Evolutionary conservation across 2,329 filamentous ascomycete species (phyloP).

Genomic region (Neurospora sp.): DNA sequence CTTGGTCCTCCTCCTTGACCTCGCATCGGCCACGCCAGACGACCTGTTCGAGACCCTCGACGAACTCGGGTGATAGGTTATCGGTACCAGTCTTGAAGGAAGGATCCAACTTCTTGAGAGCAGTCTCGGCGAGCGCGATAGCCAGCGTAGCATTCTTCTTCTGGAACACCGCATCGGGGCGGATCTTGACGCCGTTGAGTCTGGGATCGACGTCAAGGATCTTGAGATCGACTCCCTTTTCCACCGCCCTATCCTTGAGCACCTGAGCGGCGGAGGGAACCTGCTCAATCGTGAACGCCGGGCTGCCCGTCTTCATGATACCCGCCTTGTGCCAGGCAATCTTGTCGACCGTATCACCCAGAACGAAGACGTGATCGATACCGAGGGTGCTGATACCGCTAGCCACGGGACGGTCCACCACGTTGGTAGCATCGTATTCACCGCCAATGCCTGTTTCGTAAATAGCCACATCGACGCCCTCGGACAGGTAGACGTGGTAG

Average conservation of each 20-base stretch:
- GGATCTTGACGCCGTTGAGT: slow-evolving; percentile 36
- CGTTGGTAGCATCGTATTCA: slow-evolving; percentile 59
- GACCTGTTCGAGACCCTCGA: slow-evolving; percentile 63
- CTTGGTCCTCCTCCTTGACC: slow-evolving; percentile 39
- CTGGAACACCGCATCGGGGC: slow-evolving; percentile 47
- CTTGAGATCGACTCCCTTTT: slow-evolving; percentile 39
- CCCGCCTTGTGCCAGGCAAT: slow-evolving; percentile 70
- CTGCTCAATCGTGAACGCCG: slow-evolving; percentile 50
- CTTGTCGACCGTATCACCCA: slow-evolving; percentile 53
- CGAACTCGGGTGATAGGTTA: slow-evolving; percentile 52
- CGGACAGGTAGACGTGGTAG: slow-evolving; percentile 55
- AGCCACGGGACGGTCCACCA: slow-evolving; percentile 47
- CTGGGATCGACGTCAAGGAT: slow-evolving; percentile 38
- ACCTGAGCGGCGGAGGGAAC: slow-evolving; percentile 38
- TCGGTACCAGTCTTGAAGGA: slow-evolving; percentile 11
- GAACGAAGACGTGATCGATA: slow-evolving; percentile 56
- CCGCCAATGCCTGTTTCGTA: slow-evolving; percentile 61
- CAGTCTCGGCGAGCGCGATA: slow-evolving; percentile 41
- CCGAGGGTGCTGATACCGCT: slow-evolving; percentile 54
- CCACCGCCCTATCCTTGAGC: slow-evolving; percentile 43
- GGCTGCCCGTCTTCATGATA: slow-evolving; percentile 52
- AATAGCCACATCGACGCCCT: slow-evolving; percentile 52
- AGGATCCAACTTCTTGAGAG: slow-evolving; percentile 34
- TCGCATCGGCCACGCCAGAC: slow-evolving; percentile 74
- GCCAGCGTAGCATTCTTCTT: slow-evolving; percentile 43